Percentiles rank a stretch among this genome's conserved stretches.
These are phyloP conservation scores for Psilocybe sp. DNA, from an alignment of 768 basidiomycete genomes.

Conservation along the genomic window DNA sequence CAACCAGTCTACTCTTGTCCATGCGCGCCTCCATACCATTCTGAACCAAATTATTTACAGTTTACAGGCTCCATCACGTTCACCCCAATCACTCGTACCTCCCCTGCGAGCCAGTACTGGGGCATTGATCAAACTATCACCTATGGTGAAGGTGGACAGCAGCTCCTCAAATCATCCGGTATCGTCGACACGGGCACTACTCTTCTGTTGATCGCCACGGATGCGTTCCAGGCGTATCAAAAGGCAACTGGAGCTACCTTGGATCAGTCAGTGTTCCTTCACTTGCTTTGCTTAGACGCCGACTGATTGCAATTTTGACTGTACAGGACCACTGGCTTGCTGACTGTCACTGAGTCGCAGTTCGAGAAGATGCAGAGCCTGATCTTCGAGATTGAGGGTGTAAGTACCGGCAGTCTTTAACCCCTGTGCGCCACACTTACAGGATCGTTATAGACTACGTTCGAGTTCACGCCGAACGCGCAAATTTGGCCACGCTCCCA, in stretches of 20 bases:
- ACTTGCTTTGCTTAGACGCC: background rate
- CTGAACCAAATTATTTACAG: slow-evolving; percentile 18
- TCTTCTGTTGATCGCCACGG: slow-evolving; percentile 52
- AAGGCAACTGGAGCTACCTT: slow-evolving; percentile 47
- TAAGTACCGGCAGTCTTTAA: no score
- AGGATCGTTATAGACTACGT: slow-evolving; percentile 32
- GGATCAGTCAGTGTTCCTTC: slow-evolving; percentile 36
- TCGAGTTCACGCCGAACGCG: slow-evolving; percentile 54
- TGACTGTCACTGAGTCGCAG: slow-evolving; percentile 49
- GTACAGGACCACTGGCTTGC: slow-evolving; percentile 50
- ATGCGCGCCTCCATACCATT: slow-evolving; percentile 27
- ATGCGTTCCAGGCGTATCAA: slow-evolving; percentile 57
- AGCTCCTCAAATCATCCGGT: slow-evolving; percentile 39
- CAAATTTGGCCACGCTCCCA: slow-evolving; percentile 63
- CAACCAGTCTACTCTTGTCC: slow-evolving; percentile 29
- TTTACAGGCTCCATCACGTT: slow-evolving; percentile 25
- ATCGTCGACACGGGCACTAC: slow-evolving; percentile 56
- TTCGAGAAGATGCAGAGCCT: slow-evolving; percentile 47
- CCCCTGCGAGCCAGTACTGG: slow-evolving; percentile 47
- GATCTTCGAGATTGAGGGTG: slow-evolving; percentile 49
- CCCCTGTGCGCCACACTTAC: no score
- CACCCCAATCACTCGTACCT: slow-evolving; percentile 36
- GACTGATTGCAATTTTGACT: background rate
- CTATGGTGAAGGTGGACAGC: slow-evolving; percentile 31
- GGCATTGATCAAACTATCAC: slow-evolving; percentile 49